Base-by-base conservation (phyloP, 2,329 filamentous ascomycete genomes). In the Talaromyces piceae region DNA sequence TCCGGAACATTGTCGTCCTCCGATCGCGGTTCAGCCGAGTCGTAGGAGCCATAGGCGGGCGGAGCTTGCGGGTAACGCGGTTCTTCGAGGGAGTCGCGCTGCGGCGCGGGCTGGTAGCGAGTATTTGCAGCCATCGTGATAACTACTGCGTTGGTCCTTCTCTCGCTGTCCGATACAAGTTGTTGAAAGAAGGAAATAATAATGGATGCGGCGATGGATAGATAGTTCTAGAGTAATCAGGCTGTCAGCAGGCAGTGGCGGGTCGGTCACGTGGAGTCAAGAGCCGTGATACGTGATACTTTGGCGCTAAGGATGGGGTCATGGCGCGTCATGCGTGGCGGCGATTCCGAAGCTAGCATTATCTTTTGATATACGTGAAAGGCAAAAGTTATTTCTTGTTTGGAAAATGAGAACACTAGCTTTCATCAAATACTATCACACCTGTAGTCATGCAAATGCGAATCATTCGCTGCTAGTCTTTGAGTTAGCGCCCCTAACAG, bases 1-100 rank as follows among this genome's bases (percentile, higher is more conserved):
- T 97, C 91, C 1, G 91, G 91, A 41, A 97, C 68, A 64, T 96
- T 94, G 72, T 96, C 91, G 65, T 91, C 83, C 70, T 91, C 91
- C 66, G 78, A 80, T 61, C 91, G 83, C 47, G 88, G 85, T 52
- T 87, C 80, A 37, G 80, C 75, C 28, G 45, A 23, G 66, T 81
- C 78, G 75, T 96, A 96, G 54, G 87, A 87, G 39, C 39, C 39
- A 20, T 53, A 53, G 45, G 51, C 48, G 18, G 91, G 91, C 58
- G 91, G 91, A 64, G 90, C 79, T 64, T 88, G 84, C 52, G 83
- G 78, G 74, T 86, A 91, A 59, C 67, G 67, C 57, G 76, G 71
- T 61, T 87, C 84, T 58, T 88, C 86, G 61, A 94, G 80, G 43
- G 90, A 91, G 73, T 96, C 91, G 67, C 88, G 86, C 75, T 89